Percentiles rank a stretch among this genome's conserved stretches.
phyloP scores from a whole-genome alignment of 768 basidiomycete species.

The Lactarius pseudohatsudake region DNA sequence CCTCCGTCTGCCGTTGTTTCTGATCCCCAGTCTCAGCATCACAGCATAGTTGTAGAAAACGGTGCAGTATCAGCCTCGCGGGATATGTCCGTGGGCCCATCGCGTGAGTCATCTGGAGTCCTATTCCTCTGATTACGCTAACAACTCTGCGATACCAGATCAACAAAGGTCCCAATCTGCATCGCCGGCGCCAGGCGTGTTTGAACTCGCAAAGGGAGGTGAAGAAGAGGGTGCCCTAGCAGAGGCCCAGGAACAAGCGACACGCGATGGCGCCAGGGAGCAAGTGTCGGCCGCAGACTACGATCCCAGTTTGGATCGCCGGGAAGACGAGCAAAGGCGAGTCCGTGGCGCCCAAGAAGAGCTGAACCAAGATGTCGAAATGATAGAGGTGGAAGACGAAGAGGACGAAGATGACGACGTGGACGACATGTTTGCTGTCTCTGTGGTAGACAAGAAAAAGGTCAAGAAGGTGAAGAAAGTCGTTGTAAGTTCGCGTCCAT shows the following conservation, averaged over 20 bases:
- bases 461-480: slow-evolving; percentile 57
- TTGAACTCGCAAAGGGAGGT: slow-evolving; percentile 67
- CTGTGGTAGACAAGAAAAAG: slow-evolving; percentile 53
- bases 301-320: slow-evolving; percentile 78
- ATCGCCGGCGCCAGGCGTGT: slow-evolving; percentile 56
- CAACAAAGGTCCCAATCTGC: slow-evolving; percentile 52
- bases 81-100: slow-evolving; percentile 12
- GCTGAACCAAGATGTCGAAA: slow-evolving; percentile 45
- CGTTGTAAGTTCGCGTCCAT: slow-evolving; percentile 41
- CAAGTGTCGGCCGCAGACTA: slow-evolving; percentile 93
- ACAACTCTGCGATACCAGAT: neutral
- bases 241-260: slow-evolving; percentile 46
- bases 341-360: slow-evolving; percentile 47
- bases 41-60: slow-evolving; percentile 42
- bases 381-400: slow-evolving; percentile 48
- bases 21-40: slow-evolving; percentile 60
- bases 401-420: slow-evolving; percentile 72
- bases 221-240: slow-evolving; percentile 50
- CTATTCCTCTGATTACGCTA: neutral
- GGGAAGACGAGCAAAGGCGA: slow-evolving; percentile 79
- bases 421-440: slow-evolving; percentile 93
- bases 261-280: slow-evolving; percentile 48
- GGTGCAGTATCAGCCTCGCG: slow-evolving; percentile 3
- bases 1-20: slow-evolving; percentile 55
- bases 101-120: neutral